Percentiles rank a stretch among this genome's conserved stretches.
Evolutionary conservation across 2,329 filamentous ascomycete genomes (phyloP).

Genomic region (Hymenoscyphus occultus): DNA sequence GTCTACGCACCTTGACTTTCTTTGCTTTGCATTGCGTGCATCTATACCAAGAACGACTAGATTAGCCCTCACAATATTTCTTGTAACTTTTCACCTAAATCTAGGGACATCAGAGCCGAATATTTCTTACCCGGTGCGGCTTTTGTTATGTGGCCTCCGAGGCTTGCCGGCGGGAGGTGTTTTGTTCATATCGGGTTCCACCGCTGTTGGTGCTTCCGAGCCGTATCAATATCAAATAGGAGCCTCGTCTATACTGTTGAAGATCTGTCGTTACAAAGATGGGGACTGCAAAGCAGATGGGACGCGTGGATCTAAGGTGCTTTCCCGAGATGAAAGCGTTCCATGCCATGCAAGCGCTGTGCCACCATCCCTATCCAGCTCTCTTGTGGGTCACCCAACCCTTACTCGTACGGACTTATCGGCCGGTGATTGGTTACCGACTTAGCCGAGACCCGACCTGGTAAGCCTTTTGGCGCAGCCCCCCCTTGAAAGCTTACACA

Average conservation of each 20-base stretch:
- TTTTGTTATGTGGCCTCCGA: slow-evolving; percentile 37
- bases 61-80: neutral
- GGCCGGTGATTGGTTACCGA: neutral
- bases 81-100: neutral
- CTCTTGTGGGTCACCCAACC: neutral
- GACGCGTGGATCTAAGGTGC: neutral
- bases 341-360: neutral
- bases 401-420: neutral
- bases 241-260: slow-evolving; percentile 5
- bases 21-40: slow-evolving; percentile 37
- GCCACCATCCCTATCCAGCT: neutral
- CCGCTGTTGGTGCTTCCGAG: neutral
- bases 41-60: slow-evolving; percentile 10
- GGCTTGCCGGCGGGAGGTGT: slow-evolving; percentile 21
- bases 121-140: slow-evolving; percentile 25
- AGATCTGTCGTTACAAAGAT: neutral
- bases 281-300: neutral
- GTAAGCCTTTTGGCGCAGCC: slow-evolving; percentile 6
- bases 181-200: slow-evolving; percentile 11
- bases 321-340: neutral
- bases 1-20: slow-evolving; percentile 37
- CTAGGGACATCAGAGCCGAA: neutral
- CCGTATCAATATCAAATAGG: slow-evolving; percentile 10
- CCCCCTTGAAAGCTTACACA: slow-evolving; percentile 4
- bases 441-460: neutral